Evolutionary conservation across 2,329 filamentous ascomycete species (phyloP), one percentile per base, ranked within the genome.

Genomic region (Trichoderma hamatum): DNA sequence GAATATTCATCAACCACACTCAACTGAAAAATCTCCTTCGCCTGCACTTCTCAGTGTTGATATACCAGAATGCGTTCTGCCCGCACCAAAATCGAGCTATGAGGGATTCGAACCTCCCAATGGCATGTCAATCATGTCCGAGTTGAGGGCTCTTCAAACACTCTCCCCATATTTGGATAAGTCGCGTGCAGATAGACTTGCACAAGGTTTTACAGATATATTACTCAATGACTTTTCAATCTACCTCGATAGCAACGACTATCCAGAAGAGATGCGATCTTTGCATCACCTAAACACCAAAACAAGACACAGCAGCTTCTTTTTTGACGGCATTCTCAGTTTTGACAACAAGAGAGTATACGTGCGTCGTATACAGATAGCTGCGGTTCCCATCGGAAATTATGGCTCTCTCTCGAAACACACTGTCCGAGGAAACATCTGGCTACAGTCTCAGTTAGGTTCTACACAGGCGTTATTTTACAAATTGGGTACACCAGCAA

Each of bases 361-460:
- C 68, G 82, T 95, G 0, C 78, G 85, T 56, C 79, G 76, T 0
- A 80, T 92, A 0, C 80, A 82, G 0, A 91, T 95, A 58, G 74
- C 78, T 0, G 80, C 84, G 1, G 78, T 91, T 1, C 89, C 90
- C 0, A 84, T 96, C 13, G 90, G 88, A 2, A 88, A 89, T 32
- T 93, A 94, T 74, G 87, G 86, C 0, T 67, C 71, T 0, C 75
- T 83, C 1, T 75, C 81, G 0, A 73, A 82, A 7, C 76, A 83
- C 26, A 83, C 85, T 0, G 83, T 89, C 3, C 80, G 78, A 2
- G 81, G 82, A 10, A 79, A 85, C 19, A 83, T 94, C 1, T 94
- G 90, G 85, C 84, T 95, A 2, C 84, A 87, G 21, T 91, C 91
- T 11, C 60, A 72, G 0, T 64, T 79, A 0, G 85, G 86, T 66